phyloP scores from a whole-genome alignment of 108 stramenopile genomes.

The Cyclotella atomus region DNA sequence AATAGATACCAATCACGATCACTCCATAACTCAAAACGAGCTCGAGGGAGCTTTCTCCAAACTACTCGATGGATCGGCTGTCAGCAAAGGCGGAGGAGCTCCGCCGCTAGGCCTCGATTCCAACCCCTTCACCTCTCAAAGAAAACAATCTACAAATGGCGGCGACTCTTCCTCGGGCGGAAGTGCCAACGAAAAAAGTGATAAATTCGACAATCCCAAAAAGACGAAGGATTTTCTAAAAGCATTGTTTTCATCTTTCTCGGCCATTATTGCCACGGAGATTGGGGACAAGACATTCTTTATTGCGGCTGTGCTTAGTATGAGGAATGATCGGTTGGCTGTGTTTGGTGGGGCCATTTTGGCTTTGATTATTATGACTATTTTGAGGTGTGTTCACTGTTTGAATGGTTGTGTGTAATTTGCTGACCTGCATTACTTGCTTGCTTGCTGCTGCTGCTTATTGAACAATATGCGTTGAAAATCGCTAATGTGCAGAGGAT shows the following conservation, averaged over 20 bases:
- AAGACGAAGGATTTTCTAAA: slow-evolving; percentile 51
- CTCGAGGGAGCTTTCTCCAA: slow-evolving; percentile 1
- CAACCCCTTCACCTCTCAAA: slow-evolving; percentile 34
- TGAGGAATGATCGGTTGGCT: slow-evolving; percentile 88
- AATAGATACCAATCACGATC: slow-evolving; percentile 36
- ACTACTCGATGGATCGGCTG: slow-evolving; percentile 11
- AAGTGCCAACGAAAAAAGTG: background rate
- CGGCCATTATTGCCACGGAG: slow-evolving; percentile 98
- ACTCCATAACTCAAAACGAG: slow-evolving; percentile 25
- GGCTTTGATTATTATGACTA: slow-evolving; percentile 95
- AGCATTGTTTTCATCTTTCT: slow-evolving; percentile 73
- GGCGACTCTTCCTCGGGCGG: background rate
- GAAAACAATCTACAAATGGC: background rate
- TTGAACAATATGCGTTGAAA: too few species aligned
- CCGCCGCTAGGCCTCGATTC: slow-evolving; percentile 49
- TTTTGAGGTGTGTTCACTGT: slow-evolving; percentile 57
- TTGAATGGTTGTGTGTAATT: background rate
- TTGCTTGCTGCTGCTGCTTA: too few species aligned
- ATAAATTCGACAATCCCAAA: slow-evolving; percentile 48
- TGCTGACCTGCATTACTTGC: background rate
- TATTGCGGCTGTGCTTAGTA: slow-evolving; percentile 98
- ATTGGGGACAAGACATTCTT: slow-evolving; percentile 99
- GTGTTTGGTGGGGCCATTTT: slow-evolving; percentile 93
- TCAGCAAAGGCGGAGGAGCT: slow-evolving; percentile 11
- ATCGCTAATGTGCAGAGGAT: too few species aligned